phyloP scores from a whole-genome alignment of 2,329 filamentous ascomycete species.

The Dactylella cylindrospora region DNA sequence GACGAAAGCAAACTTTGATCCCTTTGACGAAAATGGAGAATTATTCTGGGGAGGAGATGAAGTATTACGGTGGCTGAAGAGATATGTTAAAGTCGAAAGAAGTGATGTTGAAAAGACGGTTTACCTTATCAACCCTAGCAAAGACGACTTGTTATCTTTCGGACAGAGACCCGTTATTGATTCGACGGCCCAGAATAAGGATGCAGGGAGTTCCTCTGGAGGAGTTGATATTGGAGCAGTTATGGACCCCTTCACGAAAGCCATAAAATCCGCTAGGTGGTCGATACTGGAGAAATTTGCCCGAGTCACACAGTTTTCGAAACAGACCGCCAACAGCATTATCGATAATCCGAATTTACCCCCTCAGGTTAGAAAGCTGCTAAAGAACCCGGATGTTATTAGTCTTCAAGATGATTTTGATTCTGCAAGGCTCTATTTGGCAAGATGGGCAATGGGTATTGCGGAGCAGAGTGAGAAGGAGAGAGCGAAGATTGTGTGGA shows the following conservation, averaged over 20 bases:
- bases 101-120: constrained; percentile 85
- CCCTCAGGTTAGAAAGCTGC: constrained; percentile 78
- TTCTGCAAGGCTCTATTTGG: constrained; percentile 88
- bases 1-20: constrained; percentile 81
- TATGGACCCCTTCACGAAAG: constrained; percentile 92
- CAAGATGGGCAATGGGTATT: constrained; percentile 97
- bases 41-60: constrained; percentile 99
- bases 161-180: constrained; percentile 61
- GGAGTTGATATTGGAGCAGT: constrained; percentile 58
- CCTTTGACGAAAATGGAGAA: constrained; percentile 78
- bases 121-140: constrained; percentile 83
- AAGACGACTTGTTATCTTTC: constrained; percentile 82
- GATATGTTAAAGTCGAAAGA: constrained; percentile 79
- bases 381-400: constrained; percentile 91
- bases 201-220: constrained; percentile 45
- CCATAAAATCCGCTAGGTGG: constrained; percentile 93
- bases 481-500: constrained; percentile 83
- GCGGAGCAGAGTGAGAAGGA: constrained; percentile 94
- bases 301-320: constrained; percentile 93
- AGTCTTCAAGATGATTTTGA: constrained; percentile 96
- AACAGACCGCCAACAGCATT: constrained; percentile 86
- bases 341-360: constrained; percentile 89
- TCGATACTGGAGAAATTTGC: constrained; percentile 95
- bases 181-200: constrained; percentile 43
- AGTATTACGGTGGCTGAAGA: constrained; percentile 83